Base-by-base conservation (phyloP, 345 rosid genomes). In the Eucalyptus sp. region DNA sequence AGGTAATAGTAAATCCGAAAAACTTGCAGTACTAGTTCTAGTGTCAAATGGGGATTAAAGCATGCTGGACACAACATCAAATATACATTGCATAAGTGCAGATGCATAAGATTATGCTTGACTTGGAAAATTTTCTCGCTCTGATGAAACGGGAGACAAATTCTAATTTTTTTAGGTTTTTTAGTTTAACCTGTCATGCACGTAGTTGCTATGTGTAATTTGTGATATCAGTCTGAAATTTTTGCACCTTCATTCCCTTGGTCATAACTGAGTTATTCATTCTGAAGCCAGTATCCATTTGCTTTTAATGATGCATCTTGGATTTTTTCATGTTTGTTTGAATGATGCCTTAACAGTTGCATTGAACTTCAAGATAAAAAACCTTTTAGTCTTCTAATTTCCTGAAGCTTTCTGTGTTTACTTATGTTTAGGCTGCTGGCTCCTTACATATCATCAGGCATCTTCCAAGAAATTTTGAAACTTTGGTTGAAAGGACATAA, bases 371-470 rank as follows among this genome's bases (percentile, higher is more conserved):
- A 24, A 22, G 64, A 87, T 20, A 13, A 14, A 62, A 6, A 76
- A 46, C 87, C 86, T 64, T 46, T 31, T 43, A 37, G 22, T 37
- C 84, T 16, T 13, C 13, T 64, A 29, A 62, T 56, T 89, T 89
- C 20, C 89, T 76, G 51, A 66, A 16, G 50, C 81, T 43, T 33
- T 48, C 31, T 90, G 80, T 87, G 86, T 89, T 88, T 90, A 87
- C 88, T 76, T 37, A 41, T 56, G 54, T 86, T 27, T 86, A 97
- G 98, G 92, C 86, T 96, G 51, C 87, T 97, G 94, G 97, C 98
- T 91, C 97, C 98, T 25, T 93, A 91, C 88, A 96, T 96, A 93
- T 95, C 99, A n/a, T 90, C 90, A 24, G 98, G 97, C 88, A 96
- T 97, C 86, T 90, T 95, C 88, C 83, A 88, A 85, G 97, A 95